These are phyloP conservation scores for Tetracladium setigerum DNA, from an alignment of 495 filamentous ascomycete genomes.

Conservation along the genomic window DNA sequence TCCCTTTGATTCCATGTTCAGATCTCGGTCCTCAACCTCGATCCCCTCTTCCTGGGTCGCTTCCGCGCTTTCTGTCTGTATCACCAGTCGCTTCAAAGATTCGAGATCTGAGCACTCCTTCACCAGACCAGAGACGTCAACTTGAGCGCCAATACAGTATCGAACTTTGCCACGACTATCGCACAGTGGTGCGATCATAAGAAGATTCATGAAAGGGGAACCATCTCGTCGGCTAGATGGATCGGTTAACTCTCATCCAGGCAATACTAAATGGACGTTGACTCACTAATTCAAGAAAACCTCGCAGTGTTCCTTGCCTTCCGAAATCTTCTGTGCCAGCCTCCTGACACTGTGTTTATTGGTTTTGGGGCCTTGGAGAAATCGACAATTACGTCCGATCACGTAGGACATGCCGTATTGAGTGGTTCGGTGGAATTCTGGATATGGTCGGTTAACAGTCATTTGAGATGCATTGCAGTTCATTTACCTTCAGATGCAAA, in stretches of 20 bases:
- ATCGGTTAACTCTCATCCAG: slow-evolving; percentile 29
- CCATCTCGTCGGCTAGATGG: slow-evolving; percentile 42
- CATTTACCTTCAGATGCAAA: slow-evolving; percentile 67
- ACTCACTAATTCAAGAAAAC: slow-evolving; percentile 62
- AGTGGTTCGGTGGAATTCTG: slow-evolving; percentile 54
- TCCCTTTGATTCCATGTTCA: slow-evolving; percentile 20
- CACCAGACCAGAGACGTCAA: slow-evolving; percentile 52
- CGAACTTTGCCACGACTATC: slow-evolving; percentile 50
- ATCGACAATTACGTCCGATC: slow-evolving; percentile 55
- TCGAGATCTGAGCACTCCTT: slow-evolving; percentile 51
- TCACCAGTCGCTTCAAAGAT: slow-evolving; percentile 38
- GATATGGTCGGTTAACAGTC: slow-evolving; percentile 4
- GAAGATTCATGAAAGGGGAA: slow-evolving; percentile 61
- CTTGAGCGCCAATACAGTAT: slow-evolving; percentile 57
- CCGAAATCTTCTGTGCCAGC: slow-evolving; percentile 46
- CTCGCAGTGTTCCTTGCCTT: slow-evolving; percentile 57
- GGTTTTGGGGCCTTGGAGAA: slow-evolving; percentile 55
- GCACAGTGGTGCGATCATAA: slow-evolving; percentile 54
- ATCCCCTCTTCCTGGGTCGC: slow-evolving; percentile 9
- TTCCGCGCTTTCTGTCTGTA: slow-evolving; percentile 23
- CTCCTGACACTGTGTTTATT: slow-evolving; percentile 41
- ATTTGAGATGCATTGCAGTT: not conserved
- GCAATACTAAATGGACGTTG: slow-evolving; percentile 26
- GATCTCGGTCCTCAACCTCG: slow-evolving; percentile 13
- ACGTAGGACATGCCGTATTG: slow-evolving; percentile 53